phyloP scores from a whole-genome alignment of 768 basidiomycete species.

The Xerocomellus dryophilus region DNA sequence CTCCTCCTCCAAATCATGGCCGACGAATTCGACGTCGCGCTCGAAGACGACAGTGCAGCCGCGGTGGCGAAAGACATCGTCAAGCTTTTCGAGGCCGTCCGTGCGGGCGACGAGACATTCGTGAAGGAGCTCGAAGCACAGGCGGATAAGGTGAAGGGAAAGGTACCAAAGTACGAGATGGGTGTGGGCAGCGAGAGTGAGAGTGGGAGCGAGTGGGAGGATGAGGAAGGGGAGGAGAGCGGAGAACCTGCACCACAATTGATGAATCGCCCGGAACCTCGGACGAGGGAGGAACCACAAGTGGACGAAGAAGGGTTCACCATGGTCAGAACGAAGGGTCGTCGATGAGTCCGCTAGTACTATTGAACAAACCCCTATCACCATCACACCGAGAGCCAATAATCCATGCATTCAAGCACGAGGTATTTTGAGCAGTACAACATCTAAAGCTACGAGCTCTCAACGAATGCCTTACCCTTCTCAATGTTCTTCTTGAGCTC shows the following conservation, averaged over 20 bases:
- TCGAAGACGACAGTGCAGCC: slow-evolving; percentile 85
- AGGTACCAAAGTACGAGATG: slow-evolving; percentile 49
- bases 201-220: slow-evolving; percentile 47
- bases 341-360: slow-evolving; percentile 28
- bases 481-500: slow-evolving; percentile 98
- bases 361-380: too few species aligned
- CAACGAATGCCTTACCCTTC: slow-evolving; percentile 83
- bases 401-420: slow-evolving; percentile 9
- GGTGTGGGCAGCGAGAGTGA: slow-evolving; percentile 33
- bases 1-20: slow-evolving; percentile 77
- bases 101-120: slow-evolving; percentile 43
- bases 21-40: slow-evolving; percentile 80
- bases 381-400: background rate
- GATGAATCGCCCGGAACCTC: slow-evolving; percentile 38
- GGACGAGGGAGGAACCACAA: slow-evolving; percentile 53
- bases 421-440: slow-evolving; percentile 21
- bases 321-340: slow-evolving; percentile 60
- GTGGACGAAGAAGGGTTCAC: slow-evolving; percentile 95
- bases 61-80: slow-evolving; percentile 72
- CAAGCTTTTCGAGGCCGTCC: slow-evolving; percentile 58
- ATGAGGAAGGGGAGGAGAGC: slow-evolving; percentile 32
- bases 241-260: slow-evolving; percentile 57
- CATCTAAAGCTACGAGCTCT: slow-evolving; percentile 33
- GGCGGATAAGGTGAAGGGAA: slow-evolving; percentile 57
- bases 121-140: slow-evolving; percentile 62